These are phyloP conservation scores for Wickerhamomyces bovis DNA, from an alignment of 805 yeast species.

Conservation along the genomic window DNA sequence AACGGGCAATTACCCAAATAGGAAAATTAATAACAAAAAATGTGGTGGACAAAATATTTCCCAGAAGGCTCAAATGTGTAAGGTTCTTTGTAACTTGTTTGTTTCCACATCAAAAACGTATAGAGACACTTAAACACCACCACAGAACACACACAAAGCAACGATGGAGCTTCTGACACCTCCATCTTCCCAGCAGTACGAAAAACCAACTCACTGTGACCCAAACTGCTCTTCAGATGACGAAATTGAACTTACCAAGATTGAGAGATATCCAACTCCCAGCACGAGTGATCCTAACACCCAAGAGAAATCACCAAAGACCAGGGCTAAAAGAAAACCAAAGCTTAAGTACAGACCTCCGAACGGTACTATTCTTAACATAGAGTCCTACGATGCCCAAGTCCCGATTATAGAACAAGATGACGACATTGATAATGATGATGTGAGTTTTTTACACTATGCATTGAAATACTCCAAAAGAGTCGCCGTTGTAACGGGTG, in stretches of 20 bases:
- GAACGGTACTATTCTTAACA: constrained; percentile 38
- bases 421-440: constrained; percentile 28
- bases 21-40: constrained; percentile 22
- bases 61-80: background rate
- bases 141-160: background rate
- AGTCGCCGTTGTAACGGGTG: constrained; percentile 72
- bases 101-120: background rate
- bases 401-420: constrained; percentile 28
- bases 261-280: background rate
- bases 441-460: constrained; percentile 44
- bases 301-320: constrained; percentile 1
- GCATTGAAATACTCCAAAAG: constrained; percentile 50
- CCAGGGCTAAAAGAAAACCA: constrained; percentile 34
- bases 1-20: constrained; percentile 14
- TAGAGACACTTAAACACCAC: background rate
- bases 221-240: background rate
- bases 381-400: constrained; percentile 22
- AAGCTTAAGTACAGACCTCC: constrained; percentile 40
- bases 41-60: background rate
- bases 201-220: background rate
- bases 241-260: background rate
- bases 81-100: background rate
- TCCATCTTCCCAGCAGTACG: constrained; percentile 21
- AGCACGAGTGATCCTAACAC: background rate
- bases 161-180: constrained; percentile 21